These are phyloP conservation scores for Talaromyces marneffei DNA, from an alignment of 2,329 filamentous ascomycete species.

Conservation along the genomic window DNA sequence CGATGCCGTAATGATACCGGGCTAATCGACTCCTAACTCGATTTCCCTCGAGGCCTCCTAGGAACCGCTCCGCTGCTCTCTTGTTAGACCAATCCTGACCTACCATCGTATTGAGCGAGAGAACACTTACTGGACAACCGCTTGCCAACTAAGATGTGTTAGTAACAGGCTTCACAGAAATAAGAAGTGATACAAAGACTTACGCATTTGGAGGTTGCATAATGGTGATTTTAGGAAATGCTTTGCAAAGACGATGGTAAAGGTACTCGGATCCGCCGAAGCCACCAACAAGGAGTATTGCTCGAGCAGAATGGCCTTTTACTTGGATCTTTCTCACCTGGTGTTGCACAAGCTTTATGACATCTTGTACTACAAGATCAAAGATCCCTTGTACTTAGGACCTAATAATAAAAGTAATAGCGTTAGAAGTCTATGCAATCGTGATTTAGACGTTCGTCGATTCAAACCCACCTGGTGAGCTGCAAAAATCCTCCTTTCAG, in stretches of 20 bases:
- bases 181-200: conserved; percentile 3
- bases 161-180: no score
- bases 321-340: conserved; percentile 17
- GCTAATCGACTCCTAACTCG: conserved; percentile 20
- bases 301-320: conserved; percentile 14
- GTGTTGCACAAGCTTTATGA: conserved; percentile 21
- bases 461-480: conserved; percentile 16
- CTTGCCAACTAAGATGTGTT: conserved; percentile 22
- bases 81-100: background rate
- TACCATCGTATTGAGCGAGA: background rate
- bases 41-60: conserved; percentile 22
- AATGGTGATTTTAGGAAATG: conserved; percentile 23
- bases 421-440: background rate
- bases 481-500: conserved; percentile 20
- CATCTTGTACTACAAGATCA: conserved; percentile 23
- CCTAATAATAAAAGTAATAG: conserved; percentile 13
- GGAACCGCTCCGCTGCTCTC: conserved; percentile 21
- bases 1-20: conserved; percentile 18
- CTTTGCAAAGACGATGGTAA: conserved; percentile 22
- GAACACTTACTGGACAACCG: conserved; percentile 21
- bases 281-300: conserved; percentile 36
- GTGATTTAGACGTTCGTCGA: background rate
- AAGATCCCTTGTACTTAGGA: conserved; percentile 23
- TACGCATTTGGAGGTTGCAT: conserved; percentile 29
- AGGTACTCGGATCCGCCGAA: conserved; percentile 36